A percentile compares a stretch with the other conserved stretches of the same genome.
phyloP scores from a whole-genome alignment of 78 protist genomes.

The Cavenderia fasciculata region DNA sequence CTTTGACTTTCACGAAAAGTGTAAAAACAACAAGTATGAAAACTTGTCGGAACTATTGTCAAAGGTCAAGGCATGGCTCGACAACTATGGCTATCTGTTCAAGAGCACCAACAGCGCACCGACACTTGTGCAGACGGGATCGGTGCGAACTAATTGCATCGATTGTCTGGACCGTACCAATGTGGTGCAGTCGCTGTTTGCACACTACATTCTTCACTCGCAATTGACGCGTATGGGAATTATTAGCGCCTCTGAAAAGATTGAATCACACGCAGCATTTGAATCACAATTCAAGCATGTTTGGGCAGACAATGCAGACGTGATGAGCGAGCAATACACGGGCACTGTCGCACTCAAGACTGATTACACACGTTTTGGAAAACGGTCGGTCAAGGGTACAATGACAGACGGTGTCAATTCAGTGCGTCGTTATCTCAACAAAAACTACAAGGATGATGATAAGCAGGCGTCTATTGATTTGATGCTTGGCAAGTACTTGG shows the following conservation, averaged over 20 bases:
- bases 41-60: slow-evolving; percentile 20
- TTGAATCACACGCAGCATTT: slow-evolving; percentile 5
- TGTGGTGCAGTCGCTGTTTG: slow-evolving; percentile 90
- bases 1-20: slow-evolving; percentile 79
- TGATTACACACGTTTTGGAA: slow-evolving; percentile 81
- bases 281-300: slow-evolving; percentile 62
- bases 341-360: slow-evolving; percentile 84
- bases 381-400: slow-evolving; percentile 70
- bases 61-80: slow-evolving; percentile 13
- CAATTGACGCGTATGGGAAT: slow-evolving; percentile 81
- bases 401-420: slow-evolving; percentile 77
- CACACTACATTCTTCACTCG: slow-evolving; percentile 35
- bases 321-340: slow-evolving; percentile 80
- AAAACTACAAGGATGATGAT: slow-evolving; percentile 64
- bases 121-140: slow-evolving; percentile 66
- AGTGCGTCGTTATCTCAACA: slow-evolving; percentile 62
- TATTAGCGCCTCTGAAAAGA: slow-evolving; percentile 17
- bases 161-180: slow-evolving; percentile 97
- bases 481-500: slow-evolving; percentile 50
- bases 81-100: slow-evolving; percentile 39
- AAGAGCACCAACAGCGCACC: slow-evolving; percentile 9
- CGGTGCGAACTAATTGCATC: slow-evolving; percentile 94
- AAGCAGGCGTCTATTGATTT: slow-evolving; percentile 78
- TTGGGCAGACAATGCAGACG: slow-evolving; percentile 87
- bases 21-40: slow-evolving; percentile 74